These are phyloP conservation scores for Fraxinus ornus DNA, from an alignment of 305 asterid genomes.

Conservation along the genomic window DNA sequence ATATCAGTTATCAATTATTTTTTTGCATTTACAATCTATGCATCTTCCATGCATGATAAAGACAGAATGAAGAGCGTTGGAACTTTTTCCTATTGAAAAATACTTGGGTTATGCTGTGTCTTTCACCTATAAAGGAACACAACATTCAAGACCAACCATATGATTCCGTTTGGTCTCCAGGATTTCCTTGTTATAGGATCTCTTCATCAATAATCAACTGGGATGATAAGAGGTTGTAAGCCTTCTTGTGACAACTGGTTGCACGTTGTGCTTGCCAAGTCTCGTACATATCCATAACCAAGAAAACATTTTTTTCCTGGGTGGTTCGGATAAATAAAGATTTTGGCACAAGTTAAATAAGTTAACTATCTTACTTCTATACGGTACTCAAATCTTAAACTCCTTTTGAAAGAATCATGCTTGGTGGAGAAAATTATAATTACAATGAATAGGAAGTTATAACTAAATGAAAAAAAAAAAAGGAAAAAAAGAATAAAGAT, in stretches of 20 bases:
- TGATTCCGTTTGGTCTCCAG: conserved; percentile 11
- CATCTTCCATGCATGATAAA: background rate
- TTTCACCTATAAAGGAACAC: background rate
- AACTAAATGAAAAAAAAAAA: background rate
- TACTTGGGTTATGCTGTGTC: background rate
- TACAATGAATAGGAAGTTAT: background rate
- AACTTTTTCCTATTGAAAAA: background rate
- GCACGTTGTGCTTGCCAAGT: background rate
- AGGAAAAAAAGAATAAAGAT: background rate
- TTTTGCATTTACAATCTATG: background rate
- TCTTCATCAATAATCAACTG: background rate
- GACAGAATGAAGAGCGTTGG: background rate
- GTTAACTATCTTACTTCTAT: no score
- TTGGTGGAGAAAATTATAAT: no score
- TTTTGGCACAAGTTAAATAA: no score
- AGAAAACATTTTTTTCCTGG: background rate
- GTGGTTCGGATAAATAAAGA: no score
- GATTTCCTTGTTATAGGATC: conserved; percentile 14
- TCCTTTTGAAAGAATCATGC: no score
- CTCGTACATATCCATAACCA: background rate
- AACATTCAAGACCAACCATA: background rate
- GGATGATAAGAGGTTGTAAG: conserved; percentile 12
- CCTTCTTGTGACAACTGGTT: background rate
- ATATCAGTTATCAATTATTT: background rate
- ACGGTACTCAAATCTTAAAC: no score